Base-by-base conservation (phyloP, 2,329 filamentous ascomycete species). In the Claviceps pazoutovae region DNA sequence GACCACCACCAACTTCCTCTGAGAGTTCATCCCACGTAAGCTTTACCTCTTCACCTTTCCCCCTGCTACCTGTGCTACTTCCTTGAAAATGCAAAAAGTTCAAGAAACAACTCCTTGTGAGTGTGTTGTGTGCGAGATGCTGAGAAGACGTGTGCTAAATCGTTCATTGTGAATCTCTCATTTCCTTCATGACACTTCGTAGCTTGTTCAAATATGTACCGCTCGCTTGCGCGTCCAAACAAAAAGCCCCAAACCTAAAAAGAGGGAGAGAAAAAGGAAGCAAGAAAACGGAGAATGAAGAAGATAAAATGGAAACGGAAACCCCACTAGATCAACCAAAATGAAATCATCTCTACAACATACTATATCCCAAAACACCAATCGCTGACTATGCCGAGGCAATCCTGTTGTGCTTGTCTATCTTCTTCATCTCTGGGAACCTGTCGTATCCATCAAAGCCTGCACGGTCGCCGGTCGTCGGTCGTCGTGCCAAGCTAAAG, bases 401-500 rank as follows among this genome's bases (percentile, higher is more conserved):
- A 42, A 51, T 53, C 23, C 38, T 50, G 50, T 53, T 30, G 39
- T 41, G 37, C 42, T 46, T 26, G 42, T 42, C 30, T 36, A 14
- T 42, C 14, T 8, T 44, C 44, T n/a, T 57, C 34, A 56, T 26
- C 23, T 44, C 19, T 47, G 37, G 45, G 50, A 46, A 26, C 54
- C 54, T 57, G 58, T 59, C 58, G 59, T 58, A 37, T 53, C 54
- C 53, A 54, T 54, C 17, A 54, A 38, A 43, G 53, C 47, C 30
- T 48, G 45, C 41, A 55, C 52, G 17, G 53, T 57, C 19, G 54
- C 53, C 46, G 58, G 53, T 46, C 53, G 53, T 48, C 51, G 50
- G 53, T 44, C 53, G 53, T 48, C 51, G 50, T 34, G 38, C 51
- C 48, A 16, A 56, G 36, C 51, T 49, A 16, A 56, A 55, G 26